phyloP scores from a whole-genome alignment of 148 eudicot genomes.

The Vaccinium macrocarpon region DNA sequence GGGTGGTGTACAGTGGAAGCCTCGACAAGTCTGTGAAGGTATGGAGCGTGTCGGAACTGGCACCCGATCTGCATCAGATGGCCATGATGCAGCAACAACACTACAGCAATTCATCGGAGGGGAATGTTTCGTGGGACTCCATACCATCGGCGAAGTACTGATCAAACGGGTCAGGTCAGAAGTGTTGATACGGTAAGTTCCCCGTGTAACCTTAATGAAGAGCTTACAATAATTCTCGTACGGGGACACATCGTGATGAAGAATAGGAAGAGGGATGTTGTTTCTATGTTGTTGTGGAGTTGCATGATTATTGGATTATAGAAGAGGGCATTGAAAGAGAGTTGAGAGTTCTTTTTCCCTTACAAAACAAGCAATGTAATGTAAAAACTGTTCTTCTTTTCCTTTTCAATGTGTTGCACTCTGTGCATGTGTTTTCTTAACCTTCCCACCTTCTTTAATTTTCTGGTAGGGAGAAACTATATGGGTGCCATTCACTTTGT shows the following conservation, averaged over 20 bases:
- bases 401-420: not conserved
- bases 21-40: slow-evolving; percentile 53
- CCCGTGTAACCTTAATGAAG: not conserved
- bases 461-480: not conserved
- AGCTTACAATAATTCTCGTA: not conserved
- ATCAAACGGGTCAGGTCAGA: not conserved
- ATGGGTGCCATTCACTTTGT: not conserved
- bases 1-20: slow-evolving; percentile 56
- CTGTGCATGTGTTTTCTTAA: not conserved
- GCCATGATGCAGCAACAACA: slow-evolving; percentile 23
- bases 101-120: slow-evolving; percentile 4
- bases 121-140: slow-evolving; percentile 26
- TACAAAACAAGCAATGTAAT: not conserved
- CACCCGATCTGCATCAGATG: slow-evolving; percentile 40
- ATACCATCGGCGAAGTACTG: slow-evolving; percentile 38
- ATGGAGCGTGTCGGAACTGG: slow-evolving; percentile 44
- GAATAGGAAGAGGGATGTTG: not conserved
- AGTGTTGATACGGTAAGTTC: not conserved
- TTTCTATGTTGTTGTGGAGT: slow-evolving; percentile 1
- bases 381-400: not conserved
- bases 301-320: not conserved
- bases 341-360: not conserved
- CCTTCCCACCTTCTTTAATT: not conserved
- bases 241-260: not conserved
- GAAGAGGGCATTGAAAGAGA: slow-evolving; percentile 2